Percentiles rank a stretch among this genome's conserved stretches.
phyloP scores from a whole-genome alignment of 768 basidiomycete species.

The Ramaria sp. region DNA sequence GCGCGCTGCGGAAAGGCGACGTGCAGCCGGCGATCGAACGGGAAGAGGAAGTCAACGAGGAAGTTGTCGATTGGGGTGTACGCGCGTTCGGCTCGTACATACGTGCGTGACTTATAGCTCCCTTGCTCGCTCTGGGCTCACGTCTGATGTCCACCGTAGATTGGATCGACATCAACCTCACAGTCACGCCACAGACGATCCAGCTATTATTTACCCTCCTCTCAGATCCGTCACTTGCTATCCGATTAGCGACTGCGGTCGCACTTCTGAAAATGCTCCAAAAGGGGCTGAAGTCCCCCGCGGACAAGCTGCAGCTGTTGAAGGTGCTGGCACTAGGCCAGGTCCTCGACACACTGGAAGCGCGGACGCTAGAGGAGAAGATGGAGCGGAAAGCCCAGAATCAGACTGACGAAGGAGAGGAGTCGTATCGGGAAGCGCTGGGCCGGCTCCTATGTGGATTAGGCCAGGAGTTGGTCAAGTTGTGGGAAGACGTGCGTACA shows the following conservation, averaged over 20 bases:
- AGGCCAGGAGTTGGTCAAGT: constrained; percentile 74
- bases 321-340: constrained; percentile 80
- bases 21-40: constrained; percentile 31
- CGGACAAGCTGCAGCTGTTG: constrained; percentile 82
- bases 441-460: constrained; percentile 74
- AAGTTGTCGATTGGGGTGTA: constrained; percentile 88
- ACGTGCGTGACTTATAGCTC: constrained; percentile 44
- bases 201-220: constrained; percentile 77
- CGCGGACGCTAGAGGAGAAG: constrained; percentile 61
- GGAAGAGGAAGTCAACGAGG: constrained; percentile 49
- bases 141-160: constrained; percentile 35
- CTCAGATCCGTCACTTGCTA: constrained; percentile 62
- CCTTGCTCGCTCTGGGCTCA: background rate
- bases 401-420: constrained; percentile 77
- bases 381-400: constrained; percentile 40
- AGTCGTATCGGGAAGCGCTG: constrained; percentile 80
- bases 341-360: constrained; percentile 72
- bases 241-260: constrained; percentile 76
- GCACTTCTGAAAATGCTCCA: constrained; percentile 74
- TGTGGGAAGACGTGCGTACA: constrained; percentile 58
- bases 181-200: constrained; percentile 84
- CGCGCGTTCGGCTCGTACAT: constrained; percentile 89
- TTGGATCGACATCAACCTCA: constrained; percentile 96
- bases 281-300: constrained; percentile 88
- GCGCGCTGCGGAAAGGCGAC: constrained; percentile 37